Percentiles rank a stretch among this genome's conserved stretches.
These are phyloP conservation scores for Paracoccidioides lutzii DNA, from an alignment of 2,329 filamentous ascomycete species.

Conservation along the genomic window DNA sequence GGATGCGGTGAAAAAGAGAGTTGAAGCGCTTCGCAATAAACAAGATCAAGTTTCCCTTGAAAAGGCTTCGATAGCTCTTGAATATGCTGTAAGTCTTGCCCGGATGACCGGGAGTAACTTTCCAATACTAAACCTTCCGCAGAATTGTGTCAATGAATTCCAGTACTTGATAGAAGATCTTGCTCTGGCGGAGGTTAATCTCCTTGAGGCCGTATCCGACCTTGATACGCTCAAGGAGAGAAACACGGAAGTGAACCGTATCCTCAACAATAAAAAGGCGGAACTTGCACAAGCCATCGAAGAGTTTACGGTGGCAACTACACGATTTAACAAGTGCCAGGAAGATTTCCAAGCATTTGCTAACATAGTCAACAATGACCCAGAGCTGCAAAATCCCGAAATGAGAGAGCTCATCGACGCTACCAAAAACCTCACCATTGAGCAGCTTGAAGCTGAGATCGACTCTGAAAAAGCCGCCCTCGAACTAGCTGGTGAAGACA, in stretches of 20 bases:
- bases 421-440: slow-evolving; percentile 38
- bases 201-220: slow-evolving; percentile 66
- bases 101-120: not conserved
- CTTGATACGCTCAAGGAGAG: slow-evolving; percentile 53
- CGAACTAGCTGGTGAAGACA: slow-evolving; percentile 66
- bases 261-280: slow-evolving; percentile 21
- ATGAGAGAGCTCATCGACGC: slow-evolving; percentile 1
- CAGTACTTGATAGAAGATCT: slow-evolving; percentile 50
- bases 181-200: not conserved
- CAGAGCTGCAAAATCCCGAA: not conserved
- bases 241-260: slow-evolving; percentile 46
- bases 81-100: slow-evolving; percentile 39
- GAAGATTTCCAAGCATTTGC: slow-evolving; percentile 8
- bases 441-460: slow-evolving; percentile 61
- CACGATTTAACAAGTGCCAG: slow-evolving; percentile 12
- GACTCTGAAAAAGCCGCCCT: slow-evolving; percentile 61
- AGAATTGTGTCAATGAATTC: not conserved
- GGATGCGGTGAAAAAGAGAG: slow-evolving; percentile 32
- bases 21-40: slow-evolving; percentile 41
- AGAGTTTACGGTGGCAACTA: slow-evolving; percentile 12
- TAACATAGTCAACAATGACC: slow-evolving; percentile 14
- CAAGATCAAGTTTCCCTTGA: slow-evolving; percentile 44
- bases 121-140: not conserved
- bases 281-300: slow-evolving; percentile 23
- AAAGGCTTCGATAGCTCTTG: slow-evolving; percentile 43